Evolutionary conservation across 148 eudicot genomes (phyloP).

Genomic region (Fagopyrum esculentum): DNA sequence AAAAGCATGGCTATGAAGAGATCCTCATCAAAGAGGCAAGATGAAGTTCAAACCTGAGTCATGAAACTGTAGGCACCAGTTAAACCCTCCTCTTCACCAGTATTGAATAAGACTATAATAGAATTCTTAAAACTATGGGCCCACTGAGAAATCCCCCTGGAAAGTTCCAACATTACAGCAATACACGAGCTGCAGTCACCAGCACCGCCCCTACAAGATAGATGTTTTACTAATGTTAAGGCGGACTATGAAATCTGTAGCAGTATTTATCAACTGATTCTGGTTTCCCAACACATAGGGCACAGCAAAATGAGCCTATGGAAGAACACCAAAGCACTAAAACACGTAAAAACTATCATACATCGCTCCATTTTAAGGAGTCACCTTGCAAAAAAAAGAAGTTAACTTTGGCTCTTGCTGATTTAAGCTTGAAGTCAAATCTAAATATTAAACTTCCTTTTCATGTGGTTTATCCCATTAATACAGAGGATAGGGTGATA

Average conservation of each 20-base stretch:
- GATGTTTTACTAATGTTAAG: neutral
- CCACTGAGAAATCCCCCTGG: slow-evolving; percentile 90
- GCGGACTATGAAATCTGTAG: neutral
- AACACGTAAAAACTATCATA: neutral
- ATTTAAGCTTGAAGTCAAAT: neutral
- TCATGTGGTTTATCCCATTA: neutral
- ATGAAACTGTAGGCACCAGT: slow-evolving; percentile 98
- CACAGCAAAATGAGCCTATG: neutral
- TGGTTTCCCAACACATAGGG: neutral
- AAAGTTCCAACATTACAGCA: slow-evolving; percentile 95
- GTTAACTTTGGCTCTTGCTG: neutral
- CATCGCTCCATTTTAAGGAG: neutral
- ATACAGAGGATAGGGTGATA: neutral
- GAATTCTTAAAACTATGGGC: slow-evolving; percentile 88
- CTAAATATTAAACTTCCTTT: neutral
- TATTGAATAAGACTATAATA: slow-evolving; percentile 83
- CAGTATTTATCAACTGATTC: neutral
- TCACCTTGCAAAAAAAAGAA: neutral
- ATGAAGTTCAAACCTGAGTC: slow-evolving; percentile 56
- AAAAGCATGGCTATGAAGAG: neutral
- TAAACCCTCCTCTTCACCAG: slow-evolving; percentile 96
- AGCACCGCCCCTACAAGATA: slow-evolving; percentile 78
- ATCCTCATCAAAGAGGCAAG: neutral
- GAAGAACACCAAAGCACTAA: neutral
- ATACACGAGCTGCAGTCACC: slow-evolving; percentile 98